Evolutionary conservation across 805 yeast species (phyloP), one percentile per base, ranked within the genome.

Genomic region (Ogataea paraovalis): DNA sequence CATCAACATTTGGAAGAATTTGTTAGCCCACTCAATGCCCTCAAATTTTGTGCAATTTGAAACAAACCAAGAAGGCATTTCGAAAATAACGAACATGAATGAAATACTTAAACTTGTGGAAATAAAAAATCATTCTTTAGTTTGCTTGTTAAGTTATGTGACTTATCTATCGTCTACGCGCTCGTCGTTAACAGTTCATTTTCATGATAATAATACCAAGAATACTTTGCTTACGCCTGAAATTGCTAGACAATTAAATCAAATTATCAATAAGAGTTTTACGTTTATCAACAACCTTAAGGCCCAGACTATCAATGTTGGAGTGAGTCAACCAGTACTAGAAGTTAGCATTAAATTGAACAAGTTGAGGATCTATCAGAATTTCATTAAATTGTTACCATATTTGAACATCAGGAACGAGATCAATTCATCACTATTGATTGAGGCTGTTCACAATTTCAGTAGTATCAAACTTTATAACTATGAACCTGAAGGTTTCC

Each of bases 1-100:
- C 43, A 63, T 85, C 41, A 62, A 72, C 9, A 69, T 85, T 47
- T 86, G 91, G 91, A 81, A 81, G 51, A 73, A 76, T 39, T 68
- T 83, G 7, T 57, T 82, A 34, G 74, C 79, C 1, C 78, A 78
- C 41, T 69, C 78, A 2, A 72, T 75, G 45, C 72, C 75, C 13
- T 68, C 75, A 14, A 62, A 66, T 28, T 61, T 70, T 43, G 71
- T 70, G 30, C 64, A 61, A 32, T 45, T 52, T 41, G 57, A 59
- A 19, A 54, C 64, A 13, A 60, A 64, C 43, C 60, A 66, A 46
- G 62, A 65, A 30, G 57, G 61, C 7, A 23, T 46, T 22, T 66
- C 66, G 20, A 70, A 62, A 16, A 58, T 74, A 2, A 60, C 64
- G 16, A 67, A 71, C 46, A 22, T 62, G 34, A 55, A 49, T 39